Percentiles rank a stretch among this genome's conserved stretches.
Conservation (phyloP, 2,329 filamentous ascomycete genomes). For the Zalaria sp. region DNA sequence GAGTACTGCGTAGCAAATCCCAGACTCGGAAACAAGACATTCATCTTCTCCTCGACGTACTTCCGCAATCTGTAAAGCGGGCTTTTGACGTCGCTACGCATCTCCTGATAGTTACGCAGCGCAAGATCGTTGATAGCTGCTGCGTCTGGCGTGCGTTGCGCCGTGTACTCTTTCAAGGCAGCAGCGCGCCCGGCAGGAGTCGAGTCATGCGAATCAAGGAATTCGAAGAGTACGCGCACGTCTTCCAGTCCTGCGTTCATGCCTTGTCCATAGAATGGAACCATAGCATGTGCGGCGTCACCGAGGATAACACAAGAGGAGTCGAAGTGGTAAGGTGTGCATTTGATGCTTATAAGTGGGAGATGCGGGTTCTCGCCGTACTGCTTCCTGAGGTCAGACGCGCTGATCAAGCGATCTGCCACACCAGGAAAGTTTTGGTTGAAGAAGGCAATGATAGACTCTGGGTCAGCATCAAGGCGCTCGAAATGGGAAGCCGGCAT, state of each 20-base stretch:
- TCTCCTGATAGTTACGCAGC: conserved; percentile 82
- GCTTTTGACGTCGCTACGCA: conserved; percentile 73
- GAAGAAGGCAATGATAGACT: conserved; percentile 58
- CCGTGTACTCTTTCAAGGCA: conserved; percentile 61
- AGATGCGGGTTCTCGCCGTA: conserved; percentile 78
- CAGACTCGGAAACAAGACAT: conserved; percentile 57
- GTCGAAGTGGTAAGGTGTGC: conserved; percentile 69
- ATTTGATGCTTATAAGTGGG: conserved; percentile 87
- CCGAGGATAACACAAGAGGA: conserved; percentile 73
- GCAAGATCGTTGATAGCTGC: conserved; percentile 88
- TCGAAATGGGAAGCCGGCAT: conserved; percentile 58
- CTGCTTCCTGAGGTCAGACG: conserved; percentile 53
- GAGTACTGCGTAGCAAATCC: conserved; percentile 92
- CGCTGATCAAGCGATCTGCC: conserved; percentile 50
- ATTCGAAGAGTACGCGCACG: conserved; percentile 72
- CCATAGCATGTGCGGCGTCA: conserved; percentile 93
- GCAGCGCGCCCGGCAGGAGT: conserved; percentile 21
- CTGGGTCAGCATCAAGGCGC: conserved; percentile 48
- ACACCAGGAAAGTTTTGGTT: conserved; percentile 77
- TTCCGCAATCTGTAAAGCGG: conserved; percentile 70
- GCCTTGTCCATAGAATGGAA: conserved; percentile 95
- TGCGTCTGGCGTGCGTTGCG: conserved; percentile 60
- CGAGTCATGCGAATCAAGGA: conserved; percentile 54
- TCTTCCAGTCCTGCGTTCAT: conserved; percentile 97
- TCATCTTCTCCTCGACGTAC: conserved; percentile 70